These are phyloP conservation scores for Pouteria campechiana DNA, from an alignment of 179 eudicot genomes.

Conservation along the genomic window DNA sequence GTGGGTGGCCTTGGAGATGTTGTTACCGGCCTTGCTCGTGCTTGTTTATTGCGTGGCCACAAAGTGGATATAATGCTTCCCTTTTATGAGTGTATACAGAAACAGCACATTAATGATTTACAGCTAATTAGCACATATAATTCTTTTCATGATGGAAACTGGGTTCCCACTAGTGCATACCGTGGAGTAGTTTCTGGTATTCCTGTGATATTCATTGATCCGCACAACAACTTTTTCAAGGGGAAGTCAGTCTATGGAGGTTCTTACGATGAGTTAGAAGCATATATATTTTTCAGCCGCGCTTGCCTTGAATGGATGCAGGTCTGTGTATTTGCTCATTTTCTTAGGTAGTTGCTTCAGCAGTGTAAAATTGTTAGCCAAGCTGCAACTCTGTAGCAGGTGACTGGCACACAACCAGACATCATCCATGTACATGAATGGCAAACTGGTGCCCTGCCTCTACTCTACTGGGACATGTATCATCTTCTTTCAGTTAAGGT, in stretches of 20 bases:
- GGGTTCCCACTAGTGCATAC: conserved; percentile 70
- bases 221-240: conserved; percentile 60
- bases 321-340: conserved; percentile 27
- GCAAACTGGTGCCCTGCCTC: conserved; percentile 69
- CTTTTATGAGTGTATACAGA: conserved; percentile 70
- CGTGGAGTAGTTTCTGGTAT: conserved; percentile 61
- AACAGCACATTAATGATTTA: conserved; percentile 44
- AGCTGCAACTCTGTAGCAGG: conserved; percentile 28
- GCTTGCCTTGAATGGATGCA: conserved; percentile 96
- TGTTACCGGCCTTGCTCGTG: conserved; percentile 83
- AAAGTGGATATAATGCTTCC: conserved; percentile 72
- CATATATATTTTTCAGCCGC: conserved; percentile 76
- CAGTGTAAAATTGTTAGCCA: background rate
- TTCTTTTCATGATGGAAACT: conserved; percentile 58
- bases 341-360: conserved; percentile 1
- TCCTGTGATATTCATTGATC: conserved; percentile 60
- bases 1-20: conserved; percentile 96
- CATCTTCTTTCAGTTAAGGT: conserved; percentile 69
- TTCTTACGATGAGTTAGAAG: conserved; percentile 76
- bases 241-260: conserved; percentile 72
- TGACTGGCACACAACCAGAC: conserved; percentile 64
- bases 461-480: conserved; percentile 91
- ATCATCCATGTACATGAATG: conserved; percentile 90
- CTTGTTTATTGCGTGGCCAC: conserved; percentile 77
- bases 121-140: conserved; percentile 38